A percentile compares a stretch with the other conserved stretches of the same genome.
phyloP scores from a whole-genome alignment of 106 monocot species.

The Triglochin maritima region DNA sequence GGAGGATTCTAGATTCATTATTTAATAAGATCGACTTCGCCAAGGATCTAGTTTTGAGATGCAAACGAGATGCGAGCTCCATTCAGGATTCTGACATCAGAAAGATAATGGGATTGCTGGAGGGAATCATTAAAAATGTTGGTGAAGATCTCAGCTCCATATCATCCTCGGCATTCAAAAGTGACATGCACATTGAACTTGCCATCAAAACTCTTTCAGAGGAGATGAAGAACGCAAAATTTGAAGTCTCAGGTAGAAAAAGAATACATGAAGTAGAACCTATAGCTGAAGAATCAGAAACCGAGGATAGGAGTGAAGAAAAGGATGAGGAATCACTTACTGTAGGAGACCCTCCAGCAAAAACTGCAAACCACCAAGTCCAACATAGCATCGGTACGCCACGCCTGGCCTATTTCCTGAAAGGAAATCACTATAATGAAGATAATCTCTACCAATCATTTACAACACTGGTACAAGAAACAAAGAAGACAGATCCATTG shows the following conservation, averaged over 20 bases:
- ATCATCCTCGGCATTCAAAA: constrained; percentile 25
- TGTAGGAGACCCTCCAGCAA: not conserved
- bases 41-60: constrained; percentile 32
- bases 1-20: constrained; percentile 22
- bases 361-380: not conserved
- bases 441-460: constrained; percentile 2
- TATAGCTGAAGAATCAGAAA: not conserved
- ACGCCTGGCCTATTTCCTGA: constrained; percentile 39
- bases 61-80: not conserved
- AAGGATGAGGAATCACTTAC: constrained; percentile 1
- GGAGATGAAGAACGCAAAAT: constrained; percentile 34
- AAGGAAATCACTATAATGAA: constrained; percentile 21
- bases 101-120: constrained; percentile 26
- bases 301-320: not conserved
- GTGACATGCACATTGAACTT: constrained; percentile 17
- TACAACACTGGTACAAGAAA: constrained; percentile 6
- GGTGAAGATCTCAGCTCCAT: constrained; percentile 38
- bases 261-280: not conserved
- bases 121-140: constrained; percentile 26
- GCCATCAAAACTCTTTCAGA: constrained; percentile 22
- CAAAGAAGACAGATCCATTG: constrained; percentile 35
- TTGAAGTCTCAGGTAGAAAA: not conserved
- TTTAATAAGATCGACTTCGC: constrained; percentile 30
- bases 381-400: not conserved
- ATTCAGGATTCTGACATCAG: constrained; percentile 13